Evolutionary conservation across 768 basidiomycete genomes (phyloP), one percentile per base, ranked within the genome.

Genomic region (Mycena haematopus): DNA sequence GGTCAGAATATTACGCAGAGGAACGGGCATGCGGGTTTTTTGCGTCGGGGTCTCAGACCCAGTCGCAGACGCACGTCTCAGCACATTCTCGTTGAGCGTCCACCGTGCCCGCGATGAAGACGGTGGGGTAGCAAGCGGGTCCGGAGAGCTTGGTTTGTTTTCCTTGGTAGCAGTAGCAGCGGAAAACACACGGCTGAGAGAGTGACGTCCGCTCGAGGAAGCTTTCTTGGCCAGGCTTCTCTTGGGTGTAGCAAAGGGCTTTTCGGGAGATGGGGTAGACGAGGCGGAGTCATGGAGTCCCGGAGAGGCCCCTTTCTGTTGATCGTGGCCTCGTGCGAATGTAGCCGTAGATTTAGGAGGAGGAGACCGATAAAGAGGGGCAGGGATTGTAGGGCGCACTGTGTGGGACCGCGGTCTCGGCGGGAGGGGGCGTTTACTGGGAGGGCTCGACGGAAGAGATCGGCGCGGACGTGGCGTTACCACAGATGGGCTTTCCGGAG

Each of bases 1-100:
- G 36, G 79, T 81, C 50, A 83, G 72, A 50, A 83, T 81, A 68
- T 77, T 81, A 31, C 79, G 77, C 40, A 83, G 73, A 35, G 81
- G 80, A 21, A 78, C 73, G 25, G 79, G 81, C 77, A 82, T 78
- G 9, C 80, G 76, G 67, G 77, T 82, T 67, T 78, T 78, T 56
- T 73, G 74, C 14, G 52, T 50, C 17, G 49, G 49, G 8, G 49
- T 50, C 49, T 40, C 61, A 58, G 66, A 70, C 22, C 67, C 74
- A 44, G 61, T 44, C 35, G 63, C 25, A n/a, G 66, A 67, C n/a
- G 58, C 66, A 31, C 76, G 72, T 53, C 73, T 72, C 54, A 73
- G 68, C 44, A 71, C 65, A 67, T 75, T 76, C 63, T 78, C 78
- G 62, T 78, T 74, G 55, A 73, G 68, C 21, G 73, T 74, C 71